These are phyloP conservation scores for Crithidia mellificae DNA, from an alignment of 208 protist species.

Conservation along the genomic window DNA sequence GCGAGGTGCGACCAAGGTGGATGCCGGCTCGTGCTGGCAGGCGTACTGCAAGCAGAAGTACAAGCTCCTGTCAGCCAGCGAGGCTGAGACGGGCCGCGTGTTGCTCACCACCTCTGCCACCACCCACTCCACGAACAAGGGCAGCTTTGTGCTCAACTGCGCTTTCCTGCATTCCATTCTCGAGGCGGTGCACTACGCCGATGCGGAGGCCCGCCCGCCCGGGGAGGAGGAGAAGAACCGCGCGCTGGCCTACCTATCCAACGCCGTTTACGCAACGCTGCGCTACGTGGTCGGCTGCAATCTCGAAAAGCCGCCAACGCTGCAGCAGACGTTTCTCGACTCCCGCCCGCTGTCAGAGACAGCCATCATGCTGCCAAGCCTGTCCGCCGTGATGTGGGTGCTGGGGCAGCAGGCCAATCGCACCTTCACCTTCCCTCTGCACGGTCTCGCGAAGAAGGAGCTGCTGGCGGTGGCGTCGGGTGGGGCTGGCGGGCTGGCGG, in stretches of 20 bases:
- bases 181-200: constrained; percentile 77
- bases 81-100: constrained; percentile 46
- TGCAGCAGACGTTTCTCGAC: constrained; percentile 73
- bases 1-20: constrained; percentile 84
- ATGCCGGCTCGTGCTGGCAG: constrained; percentile 82
- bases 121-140: constrained; percentile 19
- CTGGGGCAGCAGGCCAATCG: constrained; percentile 42
- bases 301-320: constrained; percentile 30
- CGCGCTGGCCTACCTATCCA: constrained; percentile 63
- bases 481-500: neutral
- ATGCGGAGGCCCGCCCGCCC: constrained; percentile 64
- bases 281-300: constrained; percentile 86
- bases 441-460: constrained; percentile 44
- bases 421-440: constrained; percentile 56
- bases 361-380: constrained; percentile 48
- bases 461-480: constrained; percentile 36
- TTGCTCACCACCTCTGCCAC: constrained; percentile 24
- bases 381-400: constrained; percentile 77
- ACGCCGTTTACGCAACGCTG: constrained; percentile 63
- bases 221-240: constrained; percentile 68
- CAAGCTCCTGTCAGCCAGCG: constrained; percentile 32
- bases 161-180: constrained; percentile 66
- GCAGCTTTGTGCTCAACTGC: constrained; percentile 60
- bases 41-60: constrained; percentile 86
- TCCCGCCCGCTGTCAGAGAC: constrained; percentile 49